These are phyloP conservation scores for Lasiodiplodia gonubiensis DNA, from an alignment of 2,329 filamentous ascomycete species.

Conservation along the genomic window DNA sequence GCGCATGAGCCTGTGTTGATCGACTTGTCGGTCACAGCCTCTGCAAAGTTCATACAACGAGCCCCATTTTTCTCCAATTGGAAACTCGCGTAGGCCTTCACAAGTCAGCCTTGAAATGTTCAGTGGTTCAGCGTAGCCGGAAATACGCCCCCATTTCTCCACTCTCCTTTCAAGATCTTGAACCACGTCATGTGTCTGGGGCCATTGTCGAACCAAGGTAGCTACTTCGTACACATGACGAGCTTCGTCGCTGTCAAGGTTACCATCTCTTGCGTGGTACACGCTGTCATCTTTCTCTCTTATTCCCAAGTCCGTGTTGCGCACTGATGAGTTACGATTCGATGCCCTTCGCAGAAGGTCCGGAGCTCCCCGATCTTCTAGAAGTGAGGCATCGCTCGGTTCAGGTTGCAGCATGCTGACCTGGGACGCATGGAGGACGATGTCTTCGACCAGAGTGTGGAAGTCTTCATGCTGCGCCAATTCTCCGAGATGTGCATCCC, in stretches of 20 bases:
- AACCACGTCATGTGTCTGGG: not conserved
- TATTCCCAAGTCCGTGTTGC: conserved; percentile 41
- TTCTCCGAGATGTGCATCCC: conserved; percentile 46
- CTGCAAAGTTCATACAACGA: conserved; percentile 9
- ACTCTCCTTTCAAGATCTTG: not conserved
- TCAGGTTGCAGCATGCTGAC: conserved; percentile 44
- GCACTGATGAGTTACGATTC: conserved; percentile 41
- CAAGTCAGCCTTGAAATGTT: not conserved
- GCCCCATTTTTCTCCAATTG: not conserved
- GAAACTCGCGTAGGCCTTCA: not conserved
- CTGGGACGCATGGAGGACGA: conserved; percentile 30
- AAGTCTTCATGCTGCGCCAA: conserved; percentile 36
- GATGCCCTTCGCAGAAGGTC: conserved; percentile 38
- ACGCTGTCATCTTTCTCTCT: conserved; percentile 34
- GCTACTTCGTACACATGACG: conserved; percentile 31
- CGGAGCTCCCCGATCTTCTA: conserved; percentile 37
- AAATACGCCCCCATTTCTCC: not conserved
- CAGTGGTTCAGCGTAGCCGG: not conserved
- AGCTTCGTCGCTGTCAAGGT: conserved; percentile 31
- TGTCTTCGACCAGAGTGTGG: conserved; percentile 23
- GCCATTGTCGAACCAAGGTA: conserved; percentile 28
- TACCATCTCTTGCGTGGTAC: conserved; percentile 32
- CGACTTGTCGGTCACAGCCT: not conserved
- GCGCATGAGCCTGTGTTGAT: conserved; percentile 4
- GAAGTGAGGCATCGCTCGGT: conserved; percentile 39